Conservation (phyloP, 768 basidiomycete genomes). For the Tulasnella calospora region DNA sequence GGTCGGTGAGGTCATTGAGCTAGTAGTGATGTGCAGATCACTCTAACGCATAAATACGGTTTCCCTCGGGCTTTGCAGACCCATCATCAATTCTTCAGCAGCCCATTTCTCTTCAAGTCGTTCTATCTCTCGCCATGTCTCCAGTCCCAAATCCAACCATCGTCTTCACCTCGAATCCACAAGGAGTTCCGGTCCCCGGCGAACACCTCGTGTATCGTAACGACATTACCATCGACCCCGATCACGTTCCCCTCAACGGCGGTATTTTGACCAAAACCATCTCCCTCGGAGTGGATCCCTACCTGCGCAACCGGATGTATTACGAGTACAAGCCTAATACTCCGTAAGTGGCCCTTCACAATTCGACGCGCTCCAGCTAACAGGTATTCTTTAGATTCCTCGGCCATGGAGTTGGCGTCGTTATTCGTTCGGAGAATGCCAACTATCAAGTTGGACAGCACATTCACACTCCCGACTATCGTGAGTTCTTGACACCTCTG, state of each 20-base stretch:
- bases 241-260: slow-evolving; percentile 44
- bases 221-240: slow-evolving; percentile 45
- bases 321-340: slow-evolving; percentile 34
- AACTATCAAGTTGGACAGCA: slow-evolving; percentile 41
- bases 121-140: background rate
- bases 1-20: background rate
- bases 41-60: background rate
- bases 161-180: slow-evolving; percentile 6
- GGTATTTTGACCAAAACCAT: slow-evolving; percentile 51
- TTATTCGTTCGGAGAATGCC: slow-evolving; percentile 43
- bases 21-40: background rate
- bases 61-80: background rate
- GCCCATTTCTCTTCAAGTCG: background rate
- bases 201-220: slow-evolving; percentile 46
- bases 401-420: slow-evolving; percentile 39
- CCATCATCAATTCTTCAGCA: background rate
- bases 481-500: slow-evolving; percentile 8
- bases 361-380: slow-evolving; percentile 27
- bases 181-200: slow-evolving; percentile 33
- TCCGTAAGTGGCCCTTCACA: slow-evolving; percentile 31
- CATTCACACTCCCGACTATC: slow-evolving; percentile 37
- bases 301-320: slow-evolving; percentile 42
- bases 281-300: slow-evolving; percentile 47
- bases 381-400: slow-evolving; percentile 35
- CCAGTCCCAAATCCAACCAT: slow-evolving; percentile 7